Evolutionary conservation across 768 basidiomycete species (phyloP), one percentile per base, ranked within the genome.

Genomic region (Suillus cothurnatus): DNA sequence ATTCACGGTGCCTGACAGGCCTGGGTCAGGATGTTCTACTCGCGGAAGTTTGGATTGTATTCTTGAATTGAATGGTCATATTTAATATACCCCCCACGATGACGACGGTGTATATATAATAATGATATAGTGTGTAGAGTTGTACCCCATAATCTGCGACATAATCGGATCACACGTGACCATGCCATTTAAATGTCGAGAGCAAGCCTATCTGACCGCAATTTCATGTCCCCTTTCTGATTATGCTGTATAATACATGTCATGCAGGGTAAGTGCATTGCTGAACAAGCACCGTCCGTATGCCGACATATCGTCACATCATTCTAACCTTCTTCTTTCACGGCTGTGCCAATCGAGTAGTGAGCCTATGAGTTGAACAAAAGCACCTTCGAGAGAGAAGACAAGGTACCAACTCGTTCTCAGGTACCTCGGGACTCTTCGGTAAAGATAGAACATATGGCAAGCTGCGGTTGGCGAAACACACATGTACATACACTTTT

Each of bases 101-200:
- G 45, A 47, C 45, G 47, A 15, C 11, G 23, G 45, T 47, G 45
- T 47, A 23, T 47, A 23, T 34, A 6, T 32, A n/a, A n/a, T n/a
- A n/a, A n/a, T n/a, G n/a, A n/a, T n/a, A n/a, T n/a, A n/a, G n/a
- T n/a, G n/a, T n/a, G n/a, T n/a, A n/a, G n/a, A 34, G 32, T 7
- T 34, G 34, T 50, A 17, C 49, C 49, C 49, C 49, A 26, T 23
- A 26, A 26, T 12, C 47, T 17, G 50, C 50, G 50, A 52, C 19
- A 53, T 53, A 19, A 53, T 53, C 57, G 57, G 57, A 58, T 58
- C 57, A 57, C 23, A 12, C n/a, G n/a, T n/a, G 53, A 21, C 31
- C 4, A 53, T 11, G 19, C 28, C 31, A 53, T 53, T 53, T 53
- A 53, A 53, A 53, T 53, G 31, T 21, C 36, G 31, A 38, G 8